A percentile compares a stretch with the other conserved stretches of the same genome.
Evolutionary conservation across 225 moss, liverwort and hornwort species (phyloP).

Genomic region (Sphagnum tenellum): DNA sequence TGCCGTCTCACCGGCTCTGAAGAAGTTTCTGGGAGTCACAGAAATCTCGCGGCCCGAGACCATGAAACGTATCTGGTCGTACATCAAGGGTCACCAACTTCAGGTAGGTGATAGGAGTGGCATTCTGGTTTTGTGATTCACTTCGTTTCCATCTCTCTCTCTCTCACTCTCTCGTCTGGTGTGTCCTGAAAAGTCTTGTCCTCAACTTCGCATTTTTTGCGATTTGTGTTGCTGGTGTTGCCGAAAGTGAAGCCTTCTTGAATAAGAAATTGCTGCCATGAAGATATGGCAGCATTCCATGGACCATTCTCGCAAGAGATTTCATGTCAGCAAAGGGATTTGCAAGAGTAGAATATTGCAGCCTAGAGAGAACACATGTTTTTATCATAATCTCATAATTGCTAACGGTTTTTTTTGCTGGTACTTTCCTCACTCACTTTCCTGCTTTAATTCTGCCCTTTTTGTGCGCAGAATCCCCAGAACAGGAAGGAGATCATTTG

Average conservation of each 20-base stretch:
- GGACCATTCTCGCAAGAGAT: no score
- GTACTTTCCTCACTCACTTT: no score
- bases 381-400: background rate
- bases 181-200: background rate
- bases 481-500: slow-evolving; percentile 31
- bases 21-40: slow-evolving; percentile 40
- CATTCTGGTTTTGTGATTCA: background rate
- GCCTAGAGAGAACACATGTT: background rate
- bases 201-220: background rate
- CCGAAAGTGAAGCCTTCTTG: no score
- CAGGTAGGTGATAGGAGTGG: slow-evolving; percentile 12
- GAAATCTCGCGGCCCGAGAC: slow-evolving; percentile 18
- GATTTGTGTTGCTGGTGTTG: background rate
- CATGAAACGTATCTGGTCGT: slow-evolving; percentile 39
- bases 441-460: no score
- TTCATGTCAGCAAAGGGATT: no score
- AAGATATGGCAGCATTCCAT: no score
- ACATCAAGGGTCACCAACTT: slow-evolving; percentile 40
- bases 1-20: slow-evolving; percentile 29
- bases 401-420: no score
- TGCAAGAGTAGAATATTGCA: background rate
- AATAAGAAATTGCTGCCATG: no score
- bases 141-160: no score
- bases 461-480: slow-evolving; percentile 19
- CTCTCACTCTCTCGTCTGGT: background rate